These are phyloP conservation scores for Symmetrospora coprosmae DNA, from an alignment of 768 basidiomycete species.

Conservation along the genomic window DNA sequence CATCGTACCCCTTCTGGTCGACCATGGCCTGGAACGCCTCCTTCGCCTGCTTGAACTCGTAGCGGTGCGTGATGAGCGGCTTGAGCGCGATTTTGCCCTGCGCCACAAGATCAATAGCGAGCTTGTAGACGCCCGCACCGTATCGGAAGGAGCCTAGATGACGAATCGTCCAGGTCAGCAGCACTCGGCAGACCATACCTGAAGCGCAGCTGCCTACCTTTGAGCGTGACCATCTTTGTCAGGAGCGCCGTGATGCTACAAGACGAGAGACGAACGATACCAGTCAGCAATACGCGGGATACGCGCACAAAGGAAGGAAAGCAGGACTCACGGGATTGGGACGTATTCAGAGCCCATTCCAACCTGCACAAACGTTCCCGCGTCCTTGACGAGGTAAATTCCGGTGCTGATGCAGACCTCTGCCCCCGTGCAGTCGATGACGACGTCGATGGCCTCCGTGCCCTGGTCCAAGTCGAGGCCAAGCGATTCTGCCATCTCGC, in stretches of 20 bases:
- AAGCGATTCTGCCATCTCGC: not conserved
- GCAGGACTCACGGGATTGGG: not conserved
- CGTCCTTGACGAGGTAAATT: slow-evolving; percentile 56
- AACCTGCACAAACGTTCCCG: slow-evolving; percentile 44
- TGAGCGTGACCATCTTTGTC: slow-evolving; percentile 60
- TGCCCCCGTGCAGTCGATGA: slow-evolving; percentile 40
- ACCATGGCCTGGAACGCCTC: slow-evolving; percentile 70
- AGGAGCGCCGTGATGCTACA: slow-evolving; percentile 34
- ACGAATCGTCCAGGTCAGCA: not conserved
- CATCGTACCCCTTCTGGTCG: slow-evolving; percentile 66
- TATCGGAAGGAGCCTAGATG: slow-evolving; percentile 32
- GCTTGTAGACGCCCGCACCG: slow-evolving; percentile 61
- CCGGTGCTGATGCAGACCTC: slow-evolving; percentile 83
- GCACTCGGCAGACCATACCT: slow-evolving; percentile 54
- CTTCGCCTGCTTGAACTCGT: slow-evolving; percentile 59
- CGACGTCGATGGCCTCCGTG: slow-evolving; percentile 5
- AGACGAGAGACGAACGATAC: slow-evolving; percentile 25
- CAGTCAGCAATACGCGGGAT: slow-evolving; percentile 49
- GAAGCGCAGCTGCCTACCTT: no score
- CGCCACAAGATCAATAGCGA: slow-evolving; percentile 69
- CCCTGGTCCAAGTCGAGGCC: not conserved
- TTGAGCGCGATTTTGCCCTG: slow-evolving; percentile 71
- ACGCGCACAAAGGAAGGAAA: not conserved
- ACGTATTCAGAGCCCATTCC: slow-evolving; percentile 19
- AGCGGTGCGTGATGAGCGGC: slow-evolving; percentile 65